Percentiles rank a stretch among this genome's conserved stretches.
These are phyloP conservation scores for Pseudogymnoascus sp. DNA, from an alignment of 2,329 filamentous ascomycete genomes.

Conservation along the genomic window DNA sequence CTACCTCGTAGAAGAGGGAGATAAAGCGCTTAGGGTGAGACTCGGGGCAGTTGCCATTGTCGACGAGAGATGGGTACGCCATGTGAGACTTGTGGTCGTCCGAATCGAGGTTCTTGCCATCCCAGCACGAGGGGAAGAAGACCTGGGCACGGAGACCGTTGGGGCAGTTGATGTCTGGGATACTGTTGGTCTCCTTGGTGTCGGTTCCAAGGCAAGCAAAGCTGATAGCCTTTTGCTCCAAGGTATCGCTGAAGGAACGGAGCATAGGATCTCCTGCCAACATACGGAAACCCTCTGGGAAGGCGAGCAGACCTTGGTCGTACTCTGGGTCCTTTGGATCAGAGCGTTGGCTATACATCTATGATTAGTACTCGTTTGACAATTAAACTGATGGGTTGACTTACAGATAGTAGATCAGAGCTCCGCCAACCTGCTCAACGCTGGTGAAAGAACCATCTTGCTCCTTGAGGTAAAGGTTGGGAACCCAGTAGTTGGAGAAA, in stretches of 20 bases:
- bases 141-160: constrained; percentile 45
- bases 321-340: constrained; percentile 32
- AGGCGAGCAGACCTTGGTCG: constrained; percentile 46
- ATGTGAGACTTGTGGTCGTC: constrained; percentile 50
- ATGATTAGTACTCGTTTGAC: not conserved
- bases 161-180: constrained; percentile 49
- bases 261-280: constrained; percentile 49
- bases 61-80: constrained; percentile 40
- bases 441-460: constrained; percentile 48
- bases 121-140: constrained; percentile 56
- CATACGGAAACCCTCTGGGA: constrained; percentile 58
- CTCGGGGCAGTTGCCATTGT: constrained; percentile 42
- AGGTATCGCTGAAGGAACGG: constrained; percentile 40
- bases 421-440: constrained; percentile 39
- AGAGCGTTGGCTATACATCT: constrained; percentile 32
- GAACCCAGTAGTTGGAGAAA: constrained; percentile 62
- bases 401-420: constrained; percentile 49
- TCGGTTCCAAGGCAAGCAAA: constrained; percentile 47
- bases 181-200: constrained; percentile 38
- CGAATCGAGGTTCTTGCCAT: constrained; percentile 49
- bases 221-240: constrained; percentile 44
- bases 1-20: constrained; percentile 53
- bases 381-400: constrained; percentile 15
- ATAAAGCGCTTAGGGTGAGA: constrained; percentile 47
- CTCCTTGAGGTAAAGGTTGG: constrained; percentile 47